Base-by-base conservation (phyloP, 495 filamentous ascomycete species). In the Pseudomonodictys pantanalensis region DNA sequence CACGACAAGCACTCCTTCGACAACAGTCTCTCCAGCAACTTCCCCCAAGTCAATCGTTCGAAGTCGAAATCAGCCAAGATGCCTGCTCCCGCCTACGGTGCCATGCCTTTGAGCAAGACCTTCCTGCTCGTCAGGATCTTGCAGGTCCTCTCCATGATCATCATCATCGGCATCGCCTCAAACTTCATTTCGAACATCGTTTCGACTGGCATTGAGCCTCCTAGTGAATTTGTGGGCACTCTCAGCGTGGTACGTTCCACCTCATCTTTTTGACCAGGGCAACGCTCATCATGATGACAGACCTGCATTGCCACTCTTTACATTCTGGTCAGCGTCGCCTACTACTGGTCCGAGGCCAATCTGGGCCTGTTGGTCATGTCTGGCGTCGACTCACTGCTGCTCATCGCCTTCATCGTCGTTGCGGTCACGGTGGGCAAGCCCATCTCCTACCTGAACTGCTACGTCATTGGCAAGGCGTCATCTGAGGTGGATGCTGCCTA, bases 161-260 rank as follows among this genome's bases (percentile, higher is more conserved):
- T 83, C 44, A 83, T 91, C 61, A 87, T 96, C 66, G 90, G 90
- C 49, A 82, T 96, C 60, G 84, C 82, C 1, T 81, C 89, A 53
- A 90, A 90, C 70, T 92, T 96, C 76, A 84, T 96, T 68, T 81
- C 83, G n/a, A 74, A 84, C 26, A 89, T 95, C 56, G 80, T 91
- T n/a, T 64, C 75, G 11, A 78, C 72, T 26, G 78, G 85, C 44
- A 78, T 81, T 33, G 78, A 79, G 6, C 83, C 88, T 0, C 89
- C 90, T 0, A 73, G 81, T 4, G 82, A 91, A 49, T 76, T 97
- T 7, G 81, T 96, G 15, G 90, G 86, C 20, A 86, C 88, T 7
- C 78, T 96, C 60, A 82, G 78, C 35, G 85, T 95, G 62, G 90
- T 95, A 84, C 33, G 89, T 79, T 28, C n/a, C 12, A 39, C 3